phyloP scores from a whole-genome alignment of 75 land plant species.

The Pinus tabuliformis region DNA sequence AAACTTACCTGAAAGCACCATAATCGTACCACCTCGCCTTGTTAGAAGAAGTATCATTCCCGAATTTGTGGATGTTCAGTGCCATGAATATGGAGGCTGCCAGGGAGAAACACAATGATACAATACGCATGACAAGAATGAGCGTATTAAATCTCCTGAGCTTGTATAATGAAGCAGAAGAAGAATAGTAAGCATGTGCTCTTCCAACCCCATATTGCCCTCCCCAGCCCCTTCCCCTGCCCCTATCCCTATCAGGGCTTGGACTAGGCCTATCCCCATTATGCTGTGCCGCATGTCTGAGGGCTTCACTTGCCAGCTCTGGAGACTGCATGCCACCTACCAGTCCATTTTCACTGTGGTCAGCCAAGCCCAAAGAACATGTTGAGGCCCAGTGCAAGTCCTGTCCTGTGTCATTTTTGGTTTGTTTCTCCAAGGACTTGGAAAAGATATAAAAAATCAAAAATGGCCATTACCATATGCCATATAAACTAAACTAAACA shows the following conservation, averaged over 20 bases:
- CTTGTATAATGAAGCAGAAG: conserved; percentile 52
- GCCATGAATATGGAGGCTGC: conserved; percentile 69
- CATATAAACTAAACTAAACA: too few species aligned
- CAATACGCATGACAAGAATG: conserved; percentile 59
- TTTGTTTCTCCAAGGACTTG: neutral
- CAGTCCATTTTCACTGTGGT: neutral
- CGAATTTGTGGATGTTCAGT: conserved; percentile 34
- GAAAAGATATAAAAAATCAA: neutral
- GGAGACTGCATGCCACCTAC: conserved; percentile 1
- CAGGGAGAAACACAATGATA: conserved; percentile 68
- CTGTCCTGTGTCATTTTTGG: neutral
- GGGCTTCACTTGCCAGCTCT: neutral
- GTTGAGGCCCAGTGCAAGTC: neutral
- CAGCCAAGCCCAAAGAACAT: neutral
- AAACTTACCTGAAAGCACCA: conserved; percentile 48
- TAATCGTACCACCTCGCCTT: conserved; percentile 48
- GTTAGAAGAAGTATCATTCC: conserved; percentile 3
- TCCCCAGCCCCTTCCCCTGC: too few species aligned
- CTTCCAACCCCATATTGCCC: neutral
- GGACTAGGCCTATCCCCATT: conserved; percentile 7
- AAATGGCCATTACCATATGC: too few species aligned
- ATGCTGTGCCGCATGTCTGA: neutral
- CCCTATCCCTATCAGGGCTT: neutral
- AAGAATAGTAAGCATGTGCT: conserved; percentile 30
- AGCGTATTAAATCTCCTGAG: conserved; percentile 62